phyloP scores from a whole-genome alignment of 2,329 filamentous ascomycete genomes.

The Aspergillus sergii region DNA sequence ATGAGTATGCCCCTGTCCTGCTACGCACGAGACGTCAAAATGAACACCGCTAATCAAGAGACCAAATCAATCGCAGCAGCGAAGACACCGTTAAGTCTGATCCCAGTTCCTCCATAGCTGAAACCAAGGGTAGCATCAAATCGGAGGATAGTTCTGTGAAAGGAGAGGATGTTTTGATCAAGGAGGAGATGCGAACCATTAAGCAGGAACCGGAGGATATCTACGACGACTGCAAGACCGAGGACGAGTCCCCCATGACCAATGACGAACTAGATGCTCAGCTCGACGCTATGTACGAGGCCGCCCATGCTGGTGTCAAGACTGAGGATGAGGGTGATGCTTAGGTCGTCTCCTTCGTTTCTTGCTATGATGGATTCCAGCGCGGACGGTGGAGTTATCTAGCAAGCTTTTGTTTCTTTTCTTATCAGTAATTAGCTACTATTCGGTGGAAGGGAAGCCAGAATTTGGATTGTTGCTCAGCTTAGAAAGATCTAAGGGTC shows the following conservation, averaged over 20 bases:
- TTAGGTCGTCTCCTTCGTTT: neutral
- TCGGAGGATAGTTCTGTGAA: neutral
- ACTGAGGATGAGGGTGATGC: neutral
- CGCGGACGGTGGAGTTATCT: neutral
- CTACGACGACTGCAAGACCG: neutral
- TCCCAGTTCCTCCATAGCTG: neutral
- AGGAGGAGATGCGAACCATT: neutral
- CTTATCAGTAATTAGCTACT: neutral
- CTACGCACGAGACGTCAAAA: neutral
- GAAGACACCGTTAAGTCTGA: neutral
- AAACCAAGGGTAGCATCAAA: neutral
- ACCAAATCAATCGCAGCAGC: neutral
- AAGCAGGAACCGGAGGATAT: neutral
- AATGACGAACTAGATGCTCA: constrained; percentile 17
- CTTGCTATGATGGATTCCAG: neutral
- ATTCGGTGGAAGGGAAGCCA: neutral
- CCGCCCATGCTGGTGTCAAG: neutral
- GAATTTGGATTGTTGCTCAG: neutral
- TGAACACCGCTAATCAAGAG: neutral
- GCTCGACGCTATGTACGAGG: constrained; percentile 13
- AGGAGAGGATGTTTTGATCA: neutral
- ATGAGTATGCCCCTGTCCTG: constrained; percentile 4
- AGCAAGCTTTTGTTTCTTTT: neutral
- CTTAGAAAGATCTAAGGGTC: neutral
- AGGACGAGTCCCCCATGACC: constrained; percentile 9